These are phyloP conservation scores for maize (Zea mays) DNA, from an alignment of 176 grass and related monocot genomes.

Conservation along the genomic window Zm-B73-REFERENCE-NAM-5.0 NC_050099.1:31718501-31719000, in stretches of 20 bases:
- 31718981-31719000: background rate
- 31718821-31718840: background rate
- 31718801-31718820: background rate
- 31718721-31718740: conserved; percentile 33
- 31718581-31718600: conserved; percentile 49
- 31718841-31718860: background rate
- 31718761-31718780: background rate
- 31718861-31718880: background rate
- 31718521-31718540: conserved; percentile 38
- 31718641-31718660: conserved; percentile 53
- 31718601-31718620: conserved; percentile 34
- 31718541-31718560: conserved; percentile 20
- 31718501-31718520: conserved; percentile 37
- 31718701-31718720: conserved; percentile 37
- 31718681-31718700: conserved; percentile 18
- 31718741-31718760: conserved; percentile 37
- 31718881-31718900: background rate
- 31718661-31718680: conserved; percentile 34
- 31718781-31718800: background rate
- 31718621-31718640: conserved; percentile 27
- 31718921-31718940: background rate
- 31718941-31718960: background rate
- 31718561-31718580: background rate
- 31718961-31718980: background rate
- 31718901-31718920: background rate